Evolutionary conservation across 495 filamentous ascomycete species (phyloP), one percentile per base, ranked within the genome.

Genomic region (Zalerion maritima): DNA sequence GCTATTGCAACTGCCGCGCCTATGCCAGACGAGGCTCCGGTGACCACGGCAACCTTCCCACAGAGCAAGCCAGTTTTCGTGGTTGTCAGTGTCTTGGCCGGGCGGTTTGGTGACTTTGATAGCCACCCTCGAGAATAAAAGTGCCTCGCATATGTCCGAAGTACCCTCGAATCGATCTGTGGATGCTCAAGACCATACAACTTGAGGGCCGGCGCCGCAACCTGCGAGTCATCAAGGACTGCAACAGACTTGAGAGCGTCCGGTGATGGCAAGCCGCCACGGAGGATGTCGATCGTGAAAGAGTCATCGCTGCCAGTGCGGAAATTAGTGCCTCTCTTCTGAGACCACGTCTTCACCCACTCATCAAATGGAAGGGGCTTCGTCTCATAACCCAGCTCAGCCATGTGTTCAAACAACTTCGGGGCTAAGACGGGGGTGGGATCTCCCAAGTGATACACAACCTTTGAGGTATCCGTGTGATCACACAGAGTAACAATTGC

Each of bases 51-150:
- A 1, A 70, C 58, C 2, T 58, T 55, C 6, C 73, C 73, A 28
- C 52, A 58, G 7, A 78, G 49, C 6, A 49, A 49, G 0, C 70
- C 70, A 34, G 54, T 58, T 4, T 49, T 51, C 24, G 47, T 37
- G 13, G 38, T 40, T n/a, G n/a, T n/a, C n/a, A n/a, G n/a, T n/a
- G n/a, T n/a, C n/a, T n/a, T n/a, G n/a, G n/a, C n/a, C n/a, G n/a
- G n/a, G n/a, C n/a, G n/a, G n/a, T n/a, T n/a, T n/a, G n/a, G n/a
- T n/a, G n/a, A n/a, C 24, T 51, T 50, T 0, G 42, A 33, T 6
- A 80, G 52, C 75, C 75, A 80, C 16, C 73, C 75, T 43, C 75
- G 51, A 14, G 72, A 73, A 38, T 67, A 80, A 65, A 75, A 80
- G 42, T 78, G 72, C 5, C 73, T 69, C 16, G 70, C 58, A 40